A percentile compares a stretch with the other conserved stretches of the same genome.
These are phyloP conservation scores for Apophysomyces elegans DNA, from an alignment of 371 early-diverging fungal genomes.

Conservation along the genomic window DNA sequence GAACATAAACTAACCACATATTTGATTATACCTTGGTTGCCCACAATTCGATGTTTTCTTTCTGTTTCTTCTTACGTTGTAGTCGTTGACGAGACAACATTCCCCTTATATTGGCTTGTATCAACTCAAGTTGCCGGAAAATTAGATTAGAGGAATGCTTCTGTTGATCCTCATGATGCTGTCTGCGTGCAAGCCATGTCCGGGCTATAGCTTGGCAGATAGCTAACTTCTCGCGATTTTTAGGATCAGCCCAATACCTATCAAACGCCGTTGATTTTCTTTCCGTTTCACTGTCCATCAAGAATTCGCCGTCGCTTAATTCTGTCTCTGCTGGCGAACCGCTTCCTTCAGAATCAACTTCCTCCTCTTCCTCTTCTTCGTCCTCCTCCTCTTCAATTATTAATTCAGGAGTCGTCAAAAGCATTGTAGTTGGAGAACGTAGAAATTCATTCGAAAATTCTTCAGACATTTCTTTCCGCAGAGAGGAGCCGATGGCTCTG, in stretches of 20 bases:
- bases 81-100: slow-evolving; percentile 49
- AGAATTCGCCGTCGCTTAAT: slow-evolving; percentile 15
- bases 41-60: slow-evolving; percentile 20
- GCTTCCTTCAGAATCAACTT: background rate
- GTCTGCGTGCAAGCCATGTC: slow-evolving; percentile 57
- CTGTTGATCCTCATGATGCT: slow-evolving; percentile 28
- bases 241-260: slow-evolving; percentile 31
- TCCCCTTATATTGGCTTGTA: slow-evolving; percentile 72
- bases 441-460: background rate
- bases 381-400: slow-evolving; percentile 43
- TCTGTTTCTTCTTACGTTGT: slow-evolving; percentile 22
- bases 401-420: slow-evolving; percentile 42
- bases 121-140: background rate
- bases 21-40: slow-evolving; percentile 28
- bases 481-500: slow-evolving; percentile 71
- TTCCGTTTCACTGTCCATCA: no score
- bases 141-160: background rate
- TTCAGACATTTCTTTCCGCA: slow-evolving; percentile 69
- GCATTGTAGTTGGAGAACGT: background rate
- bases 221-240: slow-evolving; percentile 38
- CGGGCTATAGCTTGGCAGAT: slow-evolving; percentile 66
- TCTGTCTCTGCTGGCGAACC: background rate
- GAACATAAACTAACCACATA: background rate
- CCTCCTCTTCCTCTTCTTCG: slow-evolving; percentile 38
- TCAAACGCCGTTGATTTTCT: background rate